Percentiles rank a stretch among this genome's conserved stretches.
Evolutionary conservation across 164 flowering plant genomes (phyloP).

Genomic region (Magnolia officinalis): DNA sequence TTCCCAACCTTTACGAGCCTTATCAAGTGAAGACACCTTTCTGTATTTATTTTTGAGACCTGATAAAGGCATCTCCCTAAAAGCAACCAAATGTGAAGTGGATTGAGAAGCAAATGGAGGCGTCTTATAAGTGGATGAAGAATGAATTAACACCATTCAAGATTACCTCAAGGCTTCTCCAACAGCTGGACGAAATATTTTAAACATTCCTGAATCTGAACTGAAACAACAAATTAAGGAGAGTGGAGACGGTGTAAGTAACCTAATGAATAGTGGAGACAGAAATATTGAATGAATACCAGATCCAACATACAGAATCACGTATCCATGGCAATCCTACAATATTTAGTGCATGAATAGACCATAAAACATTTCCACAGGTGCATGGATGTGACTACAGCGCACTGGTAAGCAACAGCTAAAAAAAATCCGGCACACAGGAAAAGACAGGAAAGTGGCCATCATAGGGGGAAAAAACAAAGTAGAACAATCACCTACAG

Average conservation of each 20-base stretch:
- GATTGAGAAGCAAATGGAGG: not conserved
- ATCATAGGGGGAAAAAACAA: too few relatives aligned
- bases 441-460: too few relatives aligned
- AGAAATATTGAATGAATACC: not conserved
- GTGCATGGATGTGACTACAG: too few relatives aligned
- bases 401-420: too few relatives aligned
- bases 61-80: constrained; percentile 81
- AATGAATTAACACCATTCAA: not conserved
- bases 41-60: constrained; percentile 80
- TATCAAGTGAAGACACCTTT: constrained; percentile 63
- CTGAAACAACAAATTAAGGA: constrained; percentile 37
- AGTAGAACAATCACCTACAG: too few relatives aligned
- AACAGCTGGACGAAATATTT: constrained; percentile 81
- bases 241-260: not conserved
- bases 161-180: constrained; percentile 88
- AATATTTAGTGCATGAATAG: too few relatives aligned
- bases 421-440: too few relatives aligned
- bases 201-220: constrained; percentile 61
- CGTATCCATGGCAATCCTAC: too few relatives aligned
- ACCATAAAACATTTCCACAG: too few relatives aligned
- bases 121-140: not conserved
- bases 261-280: not conserved
- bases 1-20: constrained; percentile 86
- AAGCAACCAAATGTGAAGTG: not conserved
- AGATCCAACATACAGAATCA: too few relatives aligned